Evolutionary conservation across 768 basidiomycete genomes (phyloP), one percentile per base, ranked within the genome.

Genomic region (Auricularia heimuer): DNA sequence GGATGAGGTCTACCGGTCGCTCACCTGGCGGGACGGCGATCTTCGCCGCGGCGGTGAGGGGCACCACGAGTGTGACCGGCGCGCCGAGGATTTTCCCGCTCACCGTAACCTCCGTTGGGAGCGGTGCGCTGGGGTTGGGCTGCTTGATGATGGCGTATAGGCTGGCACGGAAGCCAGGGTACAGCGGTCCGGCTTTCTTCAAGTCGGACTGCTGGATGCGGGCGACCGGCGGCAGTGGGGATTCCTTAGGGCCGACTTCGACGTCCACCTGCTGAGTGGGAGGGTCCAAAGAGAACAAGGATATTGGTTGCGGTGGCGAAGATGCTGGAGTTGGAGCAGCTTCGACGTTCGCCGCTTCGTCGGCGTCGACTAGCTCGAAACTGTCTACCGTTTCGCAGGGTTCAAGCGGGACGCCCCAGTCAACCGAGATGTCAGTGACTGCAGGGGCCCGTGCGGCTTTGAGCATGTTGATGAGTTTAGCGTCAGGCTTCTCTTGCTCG

Each of bases 381-480:
- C 68, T 65, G 16, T 42, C 39, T 7, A 42, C 39, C 7, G 68
- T 21, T 16, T 24, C 33, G 24, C 33, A 60, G 10, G 56, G 1
- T 14, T 60, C 35, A 24, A 29, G 33, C 12, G 56, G 34, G 33
- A 64, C 62, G 35, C 71, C 71, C 85, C 85, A 86, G 67, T 85
- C 82, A 51, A 87, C 70, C 1, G 72, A 65, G 8, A 84, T 76
- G 36, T 79, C 72, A 62, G 79, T 74, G 47, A 86, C 73, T 62
- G 77, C 77, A 3, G 77, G 77, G 2, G 79, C 79, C 29, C 79
- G 73, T 44, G 84, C 83, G 3, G 83, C 84, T 12, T 77, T 77
- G 62, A 88, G 73, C 6, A 87, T 75, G 8, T 74, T 74, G 1
- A 81, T 75, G 62, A 81, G 82, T 69, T 85, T 85, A 3, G 71